Conservation (phyloP, 1,139 yeast species). For the Yamadazyma blattariae region DNA sequence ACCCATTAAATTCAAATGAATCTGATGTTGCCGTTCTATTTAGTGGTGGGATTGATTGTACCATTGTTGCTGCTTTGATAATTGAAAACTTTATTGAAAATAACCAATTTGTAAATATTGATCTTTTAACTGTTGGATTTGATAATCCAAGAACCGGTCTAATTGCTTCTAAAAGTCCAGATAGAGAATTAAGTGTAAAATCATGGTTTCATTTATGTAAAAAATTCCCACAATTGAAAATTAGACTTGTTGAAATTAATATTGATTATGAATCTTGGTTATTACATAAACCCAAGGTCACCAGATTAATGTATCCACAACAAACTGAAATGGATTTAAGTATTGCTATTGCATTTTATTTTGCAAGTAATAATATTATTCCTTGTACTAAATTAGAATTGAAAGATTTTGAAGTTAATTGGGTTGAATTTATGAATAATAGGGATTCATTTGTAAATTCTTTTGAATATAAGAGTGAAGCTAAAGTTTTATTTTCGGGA, state of each 20-base stretch:
- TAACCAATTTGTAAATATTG: conserved; percentile 28
- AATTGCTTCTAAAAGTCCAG: conserved; percentile 71
- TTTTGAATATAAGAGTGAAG: conserved; percentile 40
- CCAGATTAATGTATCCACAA: conserved; percentile 72
- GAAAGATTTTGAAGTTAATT: conserved; percentile 12
- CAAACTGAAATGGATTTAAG: conserved; percentile 93
- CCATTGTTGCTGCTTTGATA: conserved; percentile 59
- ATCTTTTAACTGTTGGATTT: conserved; percentile 91
- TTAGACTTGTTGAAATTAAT: conserved; percentile 63
- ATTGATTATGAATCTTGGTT: conserved; percentile 69
- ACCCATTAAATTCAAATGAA: conserved; percentile 45
- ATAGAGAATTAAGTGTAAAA: conserved; percentile 64
- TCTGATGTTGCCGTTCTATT: conserved; percentile 63
- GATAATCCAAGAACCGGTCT: conserved; percentile 81
- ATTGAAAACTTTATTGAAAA: conserved; percentile 22
- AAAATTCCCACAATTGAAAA: conserved; percentile 29
- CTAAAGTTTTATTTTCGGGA: conserved; percentile 81
- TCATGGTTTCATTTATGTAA: conserved; percentile 54
- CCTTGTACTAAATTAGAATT: conserved; percentile 14
- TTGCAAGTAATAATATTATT: conserved; percentile 64
- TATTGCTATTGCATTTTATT: conserved; percentile 91
- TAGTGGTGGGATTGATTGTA: conserved; percentile 95
- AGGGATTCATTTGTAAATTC: conserved; percentile 11
- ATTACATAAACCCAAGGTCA: conserved; percentile 49
- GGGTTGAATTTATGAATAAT: conserved; percentile 20